Evolutionary conservation across 2,329 filamentous ascomycete genomes (phyloP), one percentile per base, ranked within the genome.

Genomic region (Xylariales sp.): DNA sequence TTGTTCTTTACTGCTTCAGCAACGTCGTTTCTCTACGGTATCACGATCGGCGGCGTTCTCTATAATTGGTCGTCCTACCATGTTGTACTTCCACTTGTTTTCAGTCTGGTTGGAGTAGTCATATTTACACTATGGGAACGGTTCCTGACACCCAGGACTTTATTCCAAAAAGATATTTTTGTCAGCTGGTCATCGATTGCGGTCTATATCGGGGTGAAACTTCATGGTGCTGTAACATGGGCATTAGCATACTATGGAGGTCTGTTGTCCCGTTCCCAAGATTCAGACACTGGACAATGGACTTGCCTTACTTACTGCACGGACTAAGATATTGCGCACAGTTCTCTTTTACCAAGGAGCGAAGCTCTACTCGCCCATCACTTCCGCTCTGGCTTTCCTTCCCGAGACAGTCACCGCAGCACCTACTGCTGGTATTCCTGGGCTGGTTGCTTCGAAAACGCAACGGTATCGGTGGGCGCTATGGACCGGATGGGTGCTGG

Each of bases 21-120:
- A n/a, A 34, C 46, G 5, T 17, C 36, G 5, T 41, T 50, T 20
- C 20, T 50, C 19, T 44, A 48, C 16, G 47, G 47, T 2, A 33
- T 85, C 4, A 80, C 78, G 2, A 83, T 80, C 67, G 83, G 81
- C 12, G 83, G 82, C 27, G 70, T 84, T 13, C 76, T 81, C 60
- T 85, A 83, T 53, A 50, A 67, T 1, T 87, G 82, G 83, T 53
- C 61, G 28, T 78, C 70, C 5, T 83, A 76, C 69, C 67, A 70
- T 2, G 81, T 78, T 0, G 61, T 87, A 4, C 68, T 81, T 2
- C 81, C 82, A 0, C 58, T 87, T 11, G 54, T 78, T 4, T 29
- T 83, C 11, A 80, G 81, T 2, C 53, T 62, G 1, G 54, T 61
- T 3, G 74, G 75, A 2, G 56, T 85, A 4, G 46, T 72, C 4